A percentile compares a stretch with the other conserved stretches of the same genome.
Conservation (phyloP, 345 rosid genomes). For the Dovyalis caffra region DNA sequence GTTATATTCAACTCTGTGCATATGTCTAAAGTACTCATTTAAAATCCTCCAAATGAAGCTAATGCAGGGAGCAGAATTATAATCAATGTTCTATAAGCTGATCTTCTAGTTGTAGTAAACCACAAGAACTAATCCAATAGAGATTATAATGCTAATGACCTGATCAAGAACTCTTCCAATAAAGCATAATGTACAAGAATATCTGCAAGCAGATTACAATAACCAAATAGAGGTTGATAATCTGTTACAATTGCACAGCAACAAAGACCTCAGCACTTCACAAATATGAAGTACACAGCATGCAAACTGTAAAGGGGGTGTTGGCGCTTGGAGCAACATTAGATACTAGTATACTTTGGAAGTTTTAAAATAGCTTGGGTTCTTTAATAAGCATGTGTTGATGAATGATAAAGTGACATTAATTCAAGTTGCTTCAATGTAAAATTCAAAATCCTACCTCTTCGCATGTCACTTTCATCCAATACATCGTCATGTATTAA, state of each 20-base stretch:
- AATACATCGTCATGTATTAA: slow-evolving; percentile 95
- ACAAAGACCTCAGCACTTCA: not conserved
- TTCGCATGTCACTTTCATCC: slow-evolving; percentile 90
- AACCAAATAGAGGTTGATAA: not conserved
- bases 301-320: not conserved
- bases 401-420: not conserved
- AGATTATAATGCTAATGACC: not conserved
- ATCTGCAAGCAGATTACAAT: not conserved
- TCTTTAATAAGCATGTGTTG: not conserved
- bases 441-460: slow-evolving; percentile 48
- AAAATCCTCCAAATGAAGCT: not conserved
- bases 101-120: not conserved
- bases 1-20: not conserved
- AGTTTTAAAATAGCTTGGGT: not conserved
- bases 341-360: not conserved
- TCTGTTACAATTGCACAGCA: not conserved
- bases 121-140: not conserved
- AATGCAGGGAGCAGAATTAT: not conserved
- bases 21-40: not conserved
- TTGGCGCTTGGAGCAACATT: not conserved
- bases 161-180: not conserved
- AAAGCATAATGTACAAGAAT: not conserved
- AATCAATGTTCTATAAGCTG: not conserved
- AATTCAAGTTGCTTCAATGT: not conserved
- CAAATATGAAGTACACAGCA: not conserved